Evolutionary conservation across 495 filamentous ascomycete species (phyloP).

Genomic region (Evernia prunastri): DNA sequence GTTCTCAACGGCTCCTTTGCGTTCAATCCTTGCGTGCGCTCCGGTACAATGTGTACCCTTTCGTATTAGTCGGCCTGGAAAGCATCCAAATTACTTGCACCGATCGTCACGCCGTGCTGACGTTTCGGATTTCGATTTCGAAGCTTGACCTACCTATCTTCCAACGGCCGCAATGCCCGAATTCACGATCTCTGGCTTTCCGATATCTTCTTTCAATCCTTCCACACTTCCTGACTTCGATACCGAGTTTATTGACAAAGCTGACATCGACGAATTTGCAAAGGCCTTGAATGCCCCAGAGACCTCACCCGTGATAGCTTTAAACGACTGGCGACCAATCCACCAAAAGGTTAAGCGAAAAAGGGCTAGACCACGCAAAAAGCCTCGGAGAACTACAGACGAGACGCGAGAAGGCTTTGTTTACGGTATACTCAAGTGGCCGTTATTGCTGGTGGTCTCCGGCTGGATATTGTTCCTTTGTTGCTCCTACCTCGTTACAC

Average conservation of each 20-base stretch:
- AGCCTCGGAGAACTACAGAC: conserved; percentile 56
- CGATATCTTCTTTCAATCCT: conserved; percentile 34
- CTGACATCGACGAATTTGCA: conserved; percentile 46
- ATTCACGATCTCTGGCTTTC: conserved; percentile 18
- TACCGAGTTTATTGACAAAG: conserved; percentile 55
- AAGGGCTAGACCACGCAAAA: conserved; percentile 32
- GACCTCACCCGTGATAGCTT: conserved; percentile 52
- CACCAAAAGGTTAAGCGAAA: conserved; percentile 55
- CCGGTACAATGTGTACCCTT: background rate
- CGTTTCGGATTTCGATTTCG: background rate
- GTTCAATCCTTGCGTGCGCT: background rate
- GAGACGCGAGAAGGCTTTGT: conserved; percentile 91
- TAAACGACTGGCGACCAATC: conserved; percentile 82
- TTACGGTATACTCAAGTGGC: conserved; percentile 86
- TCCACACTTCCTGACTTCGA: conserved; percentile 55
- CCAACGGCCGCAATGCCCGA: background rate
- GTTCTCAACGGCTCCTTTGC: too few species aligned
- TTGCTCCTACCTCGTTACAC: conserved; percentile 69
- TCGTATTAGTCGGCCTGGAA: background rate
- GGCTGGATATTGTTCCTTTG: conserved; percentile 68
- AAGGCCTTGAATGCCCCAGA: conserved; percentile 46
- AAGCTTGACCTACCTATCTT: background rate
- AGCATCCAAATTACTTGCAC: background rate
- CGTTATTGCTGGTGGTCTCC: conserved; percentile 69
- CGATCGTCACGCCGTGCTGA: background rate